These are phyloP conservation scores for Phyllosticta paracitricarpa DNA, from an alignment of 2,329 filamentous ascomycete species.

Conservation along the genomic window DNA sequence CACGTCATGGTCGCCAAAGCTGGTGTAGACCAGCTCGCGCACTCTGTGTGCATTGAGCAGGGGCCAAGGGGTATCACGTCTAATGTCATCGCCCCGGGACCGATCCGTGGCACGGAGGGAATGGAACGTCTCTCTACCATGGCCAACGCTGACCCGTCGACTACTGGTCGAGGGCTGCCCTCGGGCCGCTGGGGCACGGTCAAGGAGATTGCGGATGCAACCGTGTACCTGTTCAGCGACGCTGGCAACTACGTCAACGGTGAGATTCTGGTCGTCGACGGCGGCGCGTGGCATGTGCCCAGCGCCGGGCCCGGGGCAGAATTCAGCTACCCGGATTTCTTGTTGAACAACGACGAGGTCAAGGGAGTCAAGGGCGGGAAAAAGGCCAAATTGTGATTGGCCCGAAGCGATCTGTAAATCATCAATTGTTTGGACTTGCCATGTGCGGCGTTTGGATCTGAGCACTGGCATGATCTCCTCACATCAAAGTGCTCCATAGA, in stretches of 20 bases:
- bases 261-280: constrained; percentile 59
- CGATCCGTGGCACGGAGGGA: constrained; percentile 71
- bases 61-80: constrained; percentile 77
- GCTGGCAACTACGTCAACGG: constrained; percentile 81
- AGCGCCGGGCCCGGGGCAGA: constrained; percentile 25
- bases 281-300: constrained; percentile 40
- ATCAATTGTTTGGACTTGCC: not conserved
- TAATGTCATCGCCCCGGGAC: constrained; percentile 82
- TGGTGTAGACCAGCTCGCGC: constrained; percentile 74
- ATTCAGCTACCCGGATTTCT: constrained; percentile 48
- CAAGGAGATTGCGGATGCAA: constrained; percentile 86
- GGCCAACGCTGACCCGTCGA: constrained; percentile 14
- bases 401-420: not conserved
- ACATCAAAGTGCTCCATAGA: not conserved
- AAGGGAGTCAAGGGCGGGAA: constrained; percentile 50
- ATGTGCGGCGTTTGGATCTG: not conserved
- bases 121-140: constrained; percentile 34
- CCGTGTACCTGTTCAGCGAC: constrained; percentile 79
- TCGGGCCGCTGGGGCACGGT: constrained; percentile 67
- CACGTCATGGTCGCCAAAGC: constrained; percentile 92
- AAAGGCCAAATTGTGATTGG: constrained; percentile 42
- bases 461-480: not conserved
- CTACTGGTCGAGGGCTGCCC: constrained; percentile 44
- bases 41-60: constrained; percentile 75
- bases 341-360: constrained; percentile 44